These are phyloP conservation scores for Auriculariales sp. DNA, from an alignment of 768 basidiomycete species.

Conservation along the genomic window DNA sequence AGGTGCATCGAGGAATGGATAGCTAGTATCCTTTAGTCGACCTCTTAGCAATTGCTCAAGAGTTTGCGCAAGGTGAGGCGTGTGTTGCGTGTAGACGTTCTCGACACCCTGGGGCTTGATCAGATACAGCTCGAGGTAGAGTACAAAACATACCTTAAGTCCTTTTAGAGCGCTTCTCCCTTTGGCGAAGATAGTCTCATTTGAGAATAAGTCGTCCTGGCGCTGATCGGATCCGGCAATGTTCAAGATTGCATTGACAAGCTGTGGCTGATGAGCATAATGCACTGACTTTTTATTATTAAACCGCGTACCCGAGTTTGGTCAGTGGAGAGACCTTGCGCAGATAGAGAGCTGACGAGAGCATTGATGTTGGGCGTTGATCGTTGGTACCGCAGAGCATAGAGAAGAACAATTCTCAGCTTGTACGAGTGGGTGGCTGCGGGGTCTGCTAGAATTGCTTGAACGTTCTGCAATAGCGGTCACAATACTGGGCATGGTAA, in stretches of 20 bases:
- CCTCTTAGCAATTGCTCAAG: slow-evolving; percentile 82
- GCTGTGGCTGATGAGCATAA: slow-evolving; percentile 3
- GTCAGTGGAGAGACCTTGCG: slow-evolving; percentile 13
- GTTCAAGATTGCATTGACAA: slow-evolving; percentile 72
- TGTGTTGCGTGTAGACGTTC: slow-evolving; percentile 97
- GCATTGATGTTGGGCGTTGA: slow-evolving; percentile 69
- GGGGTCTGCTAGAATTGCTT: slow-evolving; percentile 56
- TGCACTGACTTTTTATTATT: too few species aligned
- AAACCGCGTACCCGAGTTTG: slow-evolving; percentile 7
- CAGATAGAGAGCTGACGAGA: slow-evolving; percentile 25
- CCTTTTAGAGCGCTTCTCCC: slow-evolving; percentile 93
- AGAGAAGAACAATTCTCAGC: slow-evolving; percentile 79
- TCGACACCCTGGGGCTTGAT: slow-evolving; percentile 65
- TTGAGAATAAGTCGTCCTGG: slow-evolving; percentile 94
- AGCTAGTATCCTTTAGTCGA: slow-evolving; percentile 69
- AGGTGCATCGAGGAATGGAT: slow-evolving; percentile 64
- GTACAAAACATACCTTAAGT: slow-evolving; percentile 47
- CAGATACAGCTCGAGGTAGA: background rate
- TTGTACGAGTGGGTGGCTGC: slow-evolving; percentile 67
- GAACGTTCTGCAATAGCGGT: slow-evolving; percentile 46
- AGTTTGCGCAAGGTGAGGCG: slow-evolving; percentile 84
- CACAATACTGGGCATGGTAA: background rate
- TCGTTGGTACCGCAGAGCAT: slow-evolving; percentile 91
- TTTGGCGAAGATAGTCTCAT: slow-evolving; percentile 84
- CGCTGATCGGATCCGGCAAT: slow-evolving; percentile 91